Base-by-base conservation (phyloP, 2,329 filamentous ascomycete genomes). In the Onygenales sp. region DNA sequence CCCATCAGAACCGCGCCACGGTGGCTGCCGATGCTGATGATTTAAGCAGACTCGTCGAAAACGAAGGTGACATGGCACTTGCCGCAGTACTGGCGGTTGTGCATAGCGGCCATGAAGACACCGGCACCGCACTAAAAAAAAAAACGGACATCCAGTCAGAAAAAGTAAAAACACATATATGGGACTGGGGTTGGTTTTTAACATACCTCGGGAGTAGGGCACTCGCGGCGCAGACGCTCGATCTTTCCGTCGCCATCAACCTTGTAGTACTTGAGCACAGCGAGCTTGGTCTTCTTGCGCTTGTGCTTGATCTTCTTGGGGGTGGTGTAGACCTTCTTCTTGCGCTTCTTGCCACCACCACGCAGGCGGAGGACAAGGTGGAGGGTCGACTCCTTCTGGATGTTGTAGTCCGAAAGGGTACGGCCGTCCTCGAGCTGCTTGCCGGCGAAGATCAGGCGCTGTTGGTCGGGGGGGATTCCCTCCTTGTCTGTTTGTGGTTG, bases 271-370 rank as follows among this genome's bases (percentile, higher is more conserved):
- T 98, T 98, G 78, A 98, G 91, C 68, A 98, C 92, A 71, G 93
- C 93, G 77, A 98, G 82, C 87, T 98, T 98, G 85, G 88, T 95
- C 92, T 98, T 98, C 90, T 97, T 98, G 83, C 90, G 87, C 91
- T 98, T 98, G 87, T 98, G 93, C 93, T 98, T 98, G 87, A 98
- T 98, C 90, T 98, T 98, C 91, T 98, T 98, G 77, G 93, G 93
- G 72, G 93, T 98, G 75, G 89, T 97, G 88, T 98, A 98, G 68
- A 98, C 93, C 91, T 98, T 98, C 90, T 95, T 95, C 89, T 98
- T 98, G 79, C 94, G 86, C 89, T 97, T 96, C 90, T 98, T 98
- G 74, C 78, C 91, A 78, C 92, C 93, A 83, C 93, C 93, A 84
- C 92, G 93, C 59, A 98, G 90, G 74, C 93, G 89, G 69, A 98